A percentile compares a stretch with the other conserved stretches of the same genome.
Evolutionary conservation across 2,329 filamentous ascomycete species (phyloP).

Genomic region (Ceratocystis diversiconidia): DNA sequence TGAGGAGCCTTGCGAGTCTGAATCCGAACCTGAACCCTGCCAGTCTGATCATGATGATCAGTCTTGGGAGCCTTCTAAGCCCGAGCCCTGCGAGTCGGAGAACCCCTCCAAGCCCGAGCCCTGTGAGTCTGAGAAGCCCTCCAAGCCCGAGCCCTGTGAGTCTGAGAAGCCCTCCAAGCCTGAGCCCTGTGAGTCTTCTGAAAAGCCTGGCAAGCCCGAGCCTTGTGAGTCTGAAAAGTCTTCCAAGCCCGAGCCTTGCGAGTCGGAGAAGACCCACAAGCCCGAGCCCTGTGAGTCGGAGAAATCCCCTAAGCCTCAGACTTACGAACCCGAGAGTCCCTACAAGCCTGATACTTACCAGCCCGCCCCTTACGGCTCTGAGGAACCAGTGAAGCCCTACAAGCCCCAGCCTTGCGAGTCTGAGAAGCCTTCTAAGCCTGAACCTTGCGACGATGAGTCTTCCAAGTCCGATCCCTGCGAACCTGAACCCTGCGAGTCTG

Average conservation of each 20-base stretch:
- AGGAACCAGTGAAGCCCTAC: slow-evolving; percentile 4
- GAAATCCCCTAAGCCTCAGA: slow-evolving; percentile 3
- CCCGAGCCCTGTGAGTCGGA: slow-evolving; percentile 12
- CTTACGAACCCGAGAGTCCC: slow-evolving; percentile 2
- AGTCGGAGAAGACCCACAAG: slow-evolving; percentile 1
- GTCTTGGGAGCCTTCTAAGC: neutral
- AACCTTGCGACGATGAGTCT: neutral
- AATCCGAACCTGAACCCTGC: slow-evolving; percentile 13
- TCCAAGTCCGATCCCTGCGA: neutral
- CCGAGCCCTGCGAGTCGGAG: slow-evolving; percentile 6
- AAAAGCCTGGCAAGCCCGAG: slow-evolving; percentile 10
- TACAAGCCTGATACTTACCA: slow-evolving; percentile 7
- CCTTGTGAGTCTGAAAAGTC: slow-evolving; percentile 6
- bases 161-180: slow-evolving; percentile 13
- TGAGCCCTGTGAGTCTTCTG: slow-evolving; percentile 8
- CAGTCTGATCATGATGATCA: slow-evolving; percentile 5
- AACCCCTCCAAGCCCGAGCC: slow-evolving; percentile 7
- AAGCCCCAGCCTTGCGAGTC: slow-evolving; percentile 6
- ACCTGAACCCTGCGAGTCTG: slow-evolving; percentile 6
- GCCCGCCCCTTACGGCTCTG: neutral
- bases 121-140: neutral
- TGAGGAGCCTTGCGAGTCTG: slow-evolving; percentile 14
- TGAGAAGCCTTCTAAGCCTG: slow-evolving; percentile 12
- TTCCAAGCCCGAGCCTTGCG: neutral
- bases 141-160: slow-evolving; percentile 13